These are phyloP conservation scores for Artemisia annua DNA, from an alignment of 129 eudicot species.

Conservation along the genomic window DNA sequence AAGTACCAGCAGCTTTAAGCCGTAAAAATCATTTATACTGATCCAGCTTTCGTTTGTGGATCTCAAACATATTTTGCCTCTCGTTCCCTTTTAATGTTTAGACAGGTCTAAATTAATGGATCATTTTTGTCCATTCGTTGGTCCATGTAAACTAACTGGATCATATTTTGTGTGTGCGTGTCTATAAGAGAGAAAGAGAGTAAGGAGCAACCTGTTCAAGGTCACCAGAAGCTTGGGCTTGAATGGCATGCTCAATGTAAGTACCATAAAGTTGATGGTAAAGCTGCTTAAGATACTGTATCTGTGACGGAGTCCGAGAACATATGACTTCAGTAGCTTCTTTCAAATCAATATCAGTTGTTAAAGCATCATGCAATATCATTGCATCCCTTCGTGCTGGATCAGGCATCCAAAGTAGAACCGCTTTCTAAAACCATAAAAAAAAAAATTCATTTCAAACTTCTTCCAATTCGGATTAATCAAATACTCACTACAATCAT, in stretches of 20 bases:
- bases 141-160: background rate
- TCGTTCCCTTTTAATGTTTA: no score
- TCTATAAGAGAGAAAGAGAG: background rate
- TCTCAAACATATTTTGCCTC: no score
- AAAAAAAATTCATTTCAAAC: background rate
- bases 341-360: constrained; percentile 43
- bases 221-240: constrained; percentile 61
- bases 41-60: no score
- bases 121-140: no score
- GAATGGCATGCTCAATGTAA: constrained; percentile 85
- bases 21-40: no score
- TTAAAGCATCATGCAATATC: constrained; percentile 50
- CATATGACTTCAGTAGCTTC: constrained; percentile 88
- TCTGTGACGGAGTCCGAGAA: constrained; percentile 68
- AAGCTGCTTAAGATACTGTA: constrained; percentile 68
- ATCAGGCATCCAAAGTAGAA: constrained; percentile 76
- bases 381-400: constrained; percentile 80
- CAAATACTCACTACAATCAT: no score
- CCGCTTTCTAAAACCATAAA: constrained; percentile 60
- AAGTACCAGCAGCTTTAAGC: no score
- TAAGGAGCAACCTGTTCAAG: constrained; percentile 58
- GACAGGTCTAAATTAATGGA: no score
- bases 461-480: no score
- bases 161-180: no score
- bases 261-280: constrained; percentile 50